Percentiles rank a stretch among this genome's conserved stretches.
phyloP scores from a whole-genome alignment of 495 filamentous ascomycete species.

The Tricharina praecox region DNA sequence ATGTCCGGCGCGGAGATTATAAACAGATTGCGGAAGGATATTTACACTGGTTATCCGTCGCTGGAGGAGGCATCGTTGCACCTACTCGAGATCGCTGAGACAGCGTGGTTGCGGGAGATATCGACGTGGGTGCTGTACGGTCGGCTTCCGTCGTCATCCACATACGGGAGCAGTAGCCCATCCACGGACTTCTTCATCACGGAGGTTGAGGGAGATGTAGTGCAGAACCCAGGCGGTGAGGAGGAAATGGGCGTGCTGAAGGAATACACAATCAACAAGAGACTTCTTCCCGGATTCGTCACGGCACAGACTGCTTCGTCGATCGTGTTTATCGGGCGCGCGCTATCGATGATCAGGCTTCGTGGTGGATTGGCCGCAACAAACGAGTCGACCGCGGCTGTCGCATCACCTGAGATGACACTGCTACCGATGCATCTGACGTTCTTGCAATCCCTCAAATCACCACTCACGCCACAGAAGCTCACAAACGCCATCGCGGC shows the following conservation, averaged over 20 bases:
- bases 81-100: slow-evolving; percentile 62
- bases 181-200: slow-evolving; percentile 68
- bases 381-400: slow-evolving; percentile 22
- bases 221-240: slow-evolving; percentile 29
- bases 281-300: slow-evolving; percentile 62
- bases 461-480: slow-evolving; percentile 52
- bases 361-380: slow-evolving; percentile 28
- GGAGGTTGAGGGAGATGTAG: slow-evolving; percentile 21
- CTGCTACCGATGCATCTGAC: slow-evolving; percentile 56
- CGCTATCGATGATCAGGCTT: slow-evolving; percentile 59
- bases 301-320: slow-evolving; percentile 55
- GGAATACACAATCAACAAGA: slow-evolving; percentile 38
- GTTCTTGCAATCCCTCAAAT: slow-evolving; percentile 49
- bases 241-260: slow-evolving; percentile 27
- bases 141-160: slow-evolving; percentile 40
- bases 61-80: slow-evolving; percentile 57
- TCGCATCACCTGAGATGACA: slow-evolving; percentile 40
- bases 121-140: slow-evolving; percentile 85
- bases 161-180: slow-evolving; percentile 35
- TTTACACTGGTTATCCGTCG: slow-evolving; percentile 77
- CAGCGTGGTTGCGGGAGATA: slow-evolving; percentile 76
- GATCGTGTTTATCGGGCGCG: slow-evolving; percentile 80
- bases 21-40: slow-evolving; percentile 50
- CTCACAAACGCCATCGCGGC: slow-evolving; percentile 53
- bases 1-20: slow-evolving; percentile 56